Conservation (phyloP, 75 land plant species). For the Cupressus sempervirens region DNA sequence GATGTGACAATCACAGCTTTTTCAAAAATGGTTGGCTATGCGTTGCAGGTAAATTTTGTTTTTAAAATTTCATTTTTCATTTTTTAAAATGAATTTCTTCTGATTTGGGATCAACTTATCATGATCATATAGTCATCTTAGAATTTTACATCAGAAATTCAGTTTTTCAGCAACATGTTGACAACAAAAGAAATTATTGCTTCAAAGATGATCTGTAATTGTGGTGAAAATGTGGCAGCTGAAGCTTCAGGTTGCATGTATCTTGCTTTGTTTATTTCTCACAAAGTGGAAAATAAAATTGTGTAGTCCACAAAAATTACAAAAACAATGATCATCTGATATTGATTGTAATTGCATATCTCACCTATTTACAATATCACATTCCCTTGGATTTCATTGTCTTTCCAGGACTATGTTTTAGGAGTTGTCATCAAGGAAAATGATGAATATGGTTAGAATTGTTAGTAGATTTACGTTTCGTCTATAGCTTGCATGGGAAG, state of each 20-base stretch:
- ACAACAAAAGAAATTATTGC: background rate
- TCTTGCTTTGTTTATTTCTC: background rate
- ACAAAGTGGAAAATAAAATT: too few relatives aligned
- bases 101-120: background rate
- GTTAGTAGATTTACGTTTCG: background rate
- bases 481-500: background rate
- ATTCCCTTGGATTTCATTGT: background rate
- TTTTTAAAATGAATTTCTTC: background rate
- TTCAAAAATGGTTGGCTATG: conserved; percentile 97
- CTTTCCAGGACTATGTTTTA: background rate
- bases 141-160: background rate
- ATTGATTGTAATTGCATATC: too few relatives aligned
- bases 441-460: background rate
- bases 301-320: background rate
- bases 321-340: background rate
- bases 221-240: background rate
- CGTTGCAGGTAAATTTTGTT: conserved; percentile 61
- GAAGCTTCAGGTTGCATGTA: background rate
- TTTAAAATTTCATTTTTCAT: background rate
- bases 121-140: background rate
- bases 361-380: too few relatives aligned
- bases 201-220: background rate
- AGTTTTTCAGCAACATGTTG: background rate
- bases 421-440: background rate
- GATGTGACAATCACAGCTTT: conserved; percentile 91